Conservation (phyloP, 2,329 filamentous ascomycete species). For the Botrytis byssoidea region DNA sequence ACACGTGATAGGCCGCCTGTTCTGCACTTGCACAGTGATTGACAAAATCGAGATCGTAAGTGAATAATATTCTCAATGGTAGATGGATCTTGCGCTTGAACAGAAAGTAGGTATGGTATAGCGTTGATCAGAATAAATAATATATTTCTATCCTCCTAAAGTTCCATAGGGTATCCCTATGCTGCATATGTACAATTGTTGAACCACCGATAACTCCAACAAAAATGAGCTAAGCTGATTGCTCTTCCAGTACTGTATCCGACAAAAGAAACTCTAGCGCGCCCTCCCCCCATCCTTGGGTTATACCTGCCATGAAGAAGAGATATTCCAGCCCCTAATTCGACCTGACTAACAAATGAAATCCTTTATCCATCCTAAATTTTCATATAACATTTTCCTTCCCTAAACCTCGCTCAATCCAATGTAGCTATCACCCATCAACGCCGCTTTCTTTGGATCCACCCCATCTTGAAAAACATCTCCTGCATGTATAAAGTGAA, state of each 20-base stretch:
- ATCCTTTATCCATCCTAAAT: not conserved
- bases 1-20: not conserved
- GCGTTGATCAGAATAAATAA: not conserved
- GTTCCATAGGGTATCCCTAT: not conserved
- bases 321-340: not conserved
- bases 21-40: not conserved
- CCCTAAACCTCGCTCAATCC: not conserved
- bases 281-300: not conserved
- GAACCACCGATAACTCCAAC: not conserved
- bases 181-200: not conserved
- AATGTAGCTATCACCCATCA: not conserved
- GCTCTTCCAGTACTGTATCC: not conserved
- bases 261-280: not conserved
- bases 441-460: not conserved
- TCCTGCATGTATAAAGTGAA: conserved; percentile 42
- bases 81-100: not conserved
- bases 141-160: not conserved
- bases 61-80: not conserved
- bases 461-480: conserved; percentile 25
- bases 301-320: not conserved
- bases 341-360: not conserved
- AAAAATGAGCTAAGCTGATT: too few species aligned
- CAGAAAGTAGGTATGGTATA: not conserved
- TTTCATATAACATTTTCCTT: not conserved
- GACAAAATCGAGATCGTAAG: not conserved